These are phyloP conservation scores for Coriaria nepalensis DNA, from an alignment of 306 rosid species.

Conservation along the genomic window DNA sequence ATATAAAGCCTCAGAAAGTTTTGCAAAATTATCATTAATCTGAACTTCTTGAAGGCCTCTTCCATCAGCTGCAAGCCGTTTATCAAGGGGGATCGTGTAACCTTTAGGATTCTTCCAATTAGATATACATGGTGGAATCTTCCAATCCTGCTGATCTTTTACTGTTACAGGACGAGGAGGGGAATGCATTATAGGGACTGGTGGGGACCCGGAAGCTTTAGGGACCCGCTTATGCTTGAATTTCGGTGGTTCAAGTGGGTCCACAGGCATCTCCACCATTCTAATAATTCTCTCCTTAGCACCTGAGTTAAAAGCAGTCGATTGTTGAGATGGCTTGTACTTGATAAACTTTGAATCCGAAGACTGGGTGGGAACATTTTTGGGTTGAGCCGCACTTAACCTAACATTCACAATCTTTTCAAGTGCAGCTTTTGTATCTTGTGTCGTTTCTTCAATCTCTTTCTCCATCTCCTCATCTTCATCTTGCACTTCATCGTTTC, in stretches of 20 bases:
- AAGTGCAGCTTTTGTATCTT: slow-evolving; percentile 68
- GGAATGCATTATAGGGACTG: slow-evolving; percentile 85
- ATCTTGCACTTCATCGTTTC: slow-evolving; percentile 28
- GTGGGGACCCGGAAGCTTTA: slow-evolving; percentile 77
- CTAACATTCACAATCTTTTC: slow-evolving; percentile 82
- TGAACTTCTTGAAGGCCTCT: slow-evolving; percentile 86
- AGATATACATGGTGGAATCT: slow-evolving; percentile 84
- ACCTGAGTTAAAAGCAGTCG: slow-evolving; percentile 70
- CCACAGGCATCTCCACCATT: slow-evolving; percentile 89
- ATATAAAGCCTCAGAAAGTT: slow-evolving; percentile 71
- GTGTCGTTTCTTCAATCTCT: slow-evolving; percentile 63
- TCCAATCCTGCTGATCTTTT: slow-evolving; percentile 93
- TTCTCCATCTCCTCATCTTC: slow-evolving; percentile 46
- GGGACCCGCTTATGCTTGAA: slow-evolving; percentile 93
- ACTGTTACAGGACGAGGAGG: slow-evolving; percentile 86
- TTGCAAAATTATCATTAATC: slow-evolving; percentile 74
- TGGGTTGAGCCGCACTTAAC: slow-evolving; percentile 75
- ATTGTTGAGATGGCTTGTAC: slow-evolving; percentile 80
- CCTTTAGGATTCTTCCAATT: slow-evolving; percentile 97
- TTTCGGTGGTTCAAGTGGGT: slow-evolving; percentile 89
- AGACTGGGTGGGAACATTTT: slow-evolving; percentile 61
- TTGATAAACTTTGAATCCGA: slow-evolving; percentile 64
- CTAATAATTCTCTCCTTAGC: slow-evolving; percentile 81
- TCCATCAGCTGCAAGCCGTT: slow-evolving; percentile 83
- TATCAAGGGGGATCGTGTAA: slow-evolving; percentile 78